Percentiles rank a stretch among this genome's conserved stretches.
phyloP scores from a whole-genome alignment of 345 rosid species.

The Gossypium anomalum region DNA sequence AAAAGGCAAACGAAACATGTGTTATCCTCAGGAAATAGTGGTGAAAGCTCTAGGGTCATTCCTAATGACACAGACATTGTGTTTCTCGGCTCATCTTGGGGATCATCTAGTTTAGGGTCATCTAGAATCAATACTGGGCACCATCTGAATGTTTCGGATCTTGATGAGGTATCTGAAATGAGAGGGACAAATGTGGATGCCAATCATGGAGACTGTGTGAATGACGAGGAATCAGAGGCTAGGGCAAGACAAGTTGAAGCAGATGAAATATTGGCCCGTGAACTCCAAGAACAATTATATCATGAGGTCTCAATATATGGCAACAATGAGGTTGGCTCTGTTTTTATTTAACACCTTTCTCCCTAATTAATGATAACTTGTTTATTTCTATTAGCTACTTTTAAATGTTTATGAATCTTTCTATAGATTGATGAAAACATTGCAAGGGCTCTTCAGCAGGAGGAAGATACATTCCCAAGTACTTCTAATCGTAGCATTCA shows the following conservation, averaged over 20 bases:
- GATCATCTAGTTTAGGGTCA: constrained; percentile 55
- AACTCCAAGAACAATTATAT: constrained; percentile 83
- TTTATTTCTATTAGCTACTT: constrained; percentile 2
- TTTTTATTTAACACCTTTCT: constrained; percentile 5
- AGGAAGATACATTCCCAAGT: constrained; percentile 38
- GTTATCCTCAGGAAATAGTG: constrained; percentile 33
- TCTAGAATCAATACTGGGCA: constrained; percentile 33
- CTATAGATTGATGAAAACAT: constrained; percentile 58
- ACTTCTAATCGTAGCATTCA: constrained; percentile 29
- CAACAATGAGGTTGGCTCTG: constrained; percentile 43
- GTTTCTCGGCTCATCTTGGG: constrained; percentile 50
- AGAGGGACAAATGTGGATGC: constrained; percentile 15
- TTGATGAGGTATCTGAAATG: constrained; percentile 45
- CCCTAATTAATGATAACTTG: constrained; percentile 7
- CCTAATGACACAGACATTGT: constrained; percentile 41
- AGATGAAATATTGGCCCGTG: constrained; percentile 84
- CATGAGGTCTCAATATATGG: constrained; percentile 41
- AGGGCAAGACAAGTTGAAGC: constrained; percentile 81
- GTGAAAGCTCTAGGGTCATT: constrained; percentile 32
- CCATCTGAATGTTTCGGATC: constrained; percentile 31
- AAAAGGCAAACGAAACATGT: constrained; percentile 39
- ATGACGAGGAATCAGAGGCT: constrained; percentile 42
- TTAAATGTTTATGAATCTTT: constrained; percentile 12
- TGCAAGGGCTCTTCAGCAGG: constrained; percentile 58
- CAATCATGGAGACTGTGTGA: constrained; percentile 21